Base-by-base conservation (phyloP, 257 asterid genomes). In the Orobanche coerulescens region DNA sequence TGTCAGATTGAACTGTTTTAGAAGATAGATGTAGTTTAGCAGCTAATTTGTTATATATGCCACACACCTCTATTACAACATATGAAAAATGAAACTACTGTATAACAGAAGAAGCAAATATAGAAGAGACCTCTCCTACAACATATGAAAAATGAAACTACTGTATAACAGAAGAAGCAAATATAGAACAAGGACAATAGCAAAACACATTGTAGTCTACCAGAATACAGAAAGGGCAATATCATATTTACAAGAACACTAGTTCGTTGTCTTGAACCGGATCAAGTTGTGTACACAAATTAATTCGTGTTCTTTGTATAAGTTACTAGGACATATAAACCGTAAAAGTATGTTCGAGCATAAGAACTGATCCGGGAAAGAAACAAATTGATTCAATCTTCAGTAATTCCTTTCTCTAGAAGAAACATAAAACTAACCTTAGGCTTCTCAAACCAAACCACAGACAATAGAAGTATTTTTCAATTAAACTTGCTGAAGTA, bases 381-480 rank as follows among this genome's bases (percentile, higher is more conserved):
- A 39, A 11, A 42, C 16, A 42, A 15, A 4, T 30, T n/a, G 3
- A 30, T 3, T 30, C 5, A 30, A 30, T 30, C 7, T 46, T 16
- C n/a, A n/a, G n/a, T n/a, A n/a, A n/a, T n/a, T n/a, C n/a, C n/a
- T n/a, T n/a, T n/a, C n/a, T n/a, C n/a, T 16, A 12, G 23, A 19
- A 16, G 52, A 46, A 3, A 23, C 50, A 8, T 7, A 37, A 26
- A 25, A 49, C 71, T 42, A 60, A 89, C 97, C 92, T 79, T 19
- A 91, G 76, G 72, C 75, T 79, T 71, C 79, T 79, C 52, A 91
- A 72, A 23, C 98, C 96, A 74, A 86, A 88, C 96, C 98, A 91
- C 24, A 91, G 81, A 47, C 96, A 88, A 68, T 88, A 88, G 40
- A 88, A 85, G 73, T 76, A 85, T 67, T 82, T 84, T 4, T 81